A percentile compares a stretch with the other conserved stretches of the same genome.
phyloP scores from a whole-genome alignment of 352 stramenopile species.

The Phytophthora capsici region DNA sequence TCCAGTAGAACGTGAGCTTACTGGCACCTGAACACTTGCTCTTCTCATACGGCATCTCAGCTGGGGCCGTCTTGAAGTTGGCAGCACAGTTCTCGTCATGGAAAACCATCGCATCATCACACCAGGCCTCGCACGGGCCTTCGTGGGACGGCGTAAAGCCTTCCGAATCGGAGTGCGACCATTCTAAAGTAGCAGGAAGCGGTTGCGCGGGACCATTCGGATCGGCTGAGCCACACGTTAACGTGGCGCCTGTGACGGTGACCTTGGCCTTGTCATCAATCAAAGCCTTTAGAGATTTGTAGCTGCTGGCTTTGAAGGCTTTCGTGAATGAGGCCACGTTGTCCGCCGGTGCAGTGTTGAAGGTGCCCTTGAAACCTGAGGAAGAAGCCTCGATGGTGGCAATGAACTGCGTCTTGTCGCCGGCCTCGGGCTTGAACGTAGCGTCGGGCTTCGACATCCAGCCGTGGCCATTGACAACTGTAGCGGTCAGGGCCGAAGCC shows the following conservation, averaged over 20 bases:
- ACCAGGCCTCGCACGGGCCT: slow-evolving; percentile 54
- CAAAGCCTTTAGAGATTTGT: slow-evolving; percentile 31
- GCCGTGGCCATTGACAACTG: slow-evolving; percentile 26
- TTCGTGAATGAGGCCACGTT: slow-evolving; percentile 36
- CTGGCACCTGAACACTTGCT: slow-evolving; percentile 33
- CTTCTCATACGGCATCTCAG: slow-evolving; percentile 44
- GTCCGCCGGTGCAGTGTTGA: slow-evolving; percentile 18
- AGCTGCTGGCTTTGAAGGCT: slow-evolving; percentile 24
- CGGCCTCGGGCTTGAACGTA: slow-evolving; percentile 17
- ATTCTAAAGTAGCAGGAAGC: slow-evolving; percentile 25
- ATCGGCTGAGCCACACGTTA: slow-evolving; percentile 26
- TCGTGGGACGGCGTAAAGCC: slow-evolving; percentile 44
- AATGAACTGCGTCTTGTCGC: slow-evolving; percentile 36
- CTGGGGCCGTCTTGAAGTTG: slow-evolving; percentile 32
- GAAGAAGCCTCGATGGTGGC: slow-evolving; percentile 31
- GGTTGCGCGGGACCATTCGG: slow-evolving; percentile 21
- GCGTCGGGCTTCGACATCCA: slow-evolving; percentile 27
- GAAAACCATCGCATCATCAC: slow-evolving; percentile 33
- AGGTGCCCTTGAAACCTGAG: slow-evolving; percentile 30
- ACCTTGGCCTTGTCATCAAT: slow-evolving; percentile 28
- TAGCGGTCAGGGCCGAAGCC: slow-evolving; percentile 3
- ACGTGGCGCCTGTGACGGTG: slow-evolving; percentile 23
- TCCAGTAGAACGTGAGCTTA: slow-evolving; percentile 44
- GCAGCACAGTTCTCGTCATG: slow-evolving; percentile 24
- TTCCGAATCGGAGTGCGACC: slow-evolving; percentile 29